These are phyloP conservation scores for Coniophora puteana DNA, from an alignment of 1,284 basidiomycete species.

Conservation along the genomic window DNA sequence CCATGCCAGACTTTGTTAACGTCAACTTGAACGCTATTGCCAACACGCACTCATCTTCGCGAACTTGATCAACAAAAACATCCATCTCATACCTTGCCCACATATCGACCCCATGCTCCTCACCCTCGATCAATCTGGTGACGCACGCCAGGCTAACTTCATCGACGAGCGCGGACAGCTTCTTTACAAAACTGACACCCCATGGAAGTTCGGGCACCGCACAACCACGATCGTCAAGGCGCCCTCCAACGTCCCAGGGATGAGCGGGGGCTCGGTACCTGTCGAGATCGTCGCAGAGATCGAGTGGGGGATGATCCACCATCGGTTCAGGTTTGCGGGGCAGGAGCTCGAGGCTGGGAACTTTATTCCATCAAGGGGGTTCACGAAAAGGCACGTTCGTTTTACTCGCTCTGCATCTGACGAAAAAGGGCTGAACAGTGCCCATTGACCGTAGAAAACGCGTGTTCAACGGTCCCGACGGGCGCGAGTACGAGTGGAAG, in stretches of 20 bases:
- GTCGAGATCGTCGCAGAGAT: slow-evolving; percentile 18
- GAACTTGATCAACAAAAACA: too few relatives aligned
- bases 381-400: slow-evolving; percentile 20
- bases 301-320: too few relatives aligned
- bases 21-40: too few relatives aligned
- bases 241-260: slow-evolving; percentile 10
- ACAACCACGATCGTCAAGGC: slow-evolving; percentile 25
- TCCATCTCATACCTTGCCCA: too few relatives aligned
- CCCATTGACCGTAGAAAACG: slow-evolving; percentile 17
- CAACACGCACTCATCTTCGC: too few relatives aligned
- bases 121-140: too few relatives aligned
- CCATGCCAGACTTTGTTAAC: too few relatives aligned
- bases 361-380: slow-evolving; percentile 24
- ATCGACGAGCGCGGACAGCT: slow-evolving; percentile 20
- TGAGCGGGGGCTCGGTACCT: slow-evolving; percentile 15
- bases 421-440: neutral
- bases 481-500: slow-evolving; percentile 23
- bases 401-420: neutral
- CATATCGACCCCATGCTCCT: too few relatives aligned
- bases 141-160: slow-evolving; percentile 17
- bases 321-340: slow-evolving; percentile 15
- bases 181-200: slow-evolving; percentile 26
- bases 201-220: slow-evolving; percentile 10
- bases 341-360: slow-evolving; percentile 16
- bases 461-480: slow-evolving; percentile 25